A percentile compares a stretch with the other conserved stretches of the same genome.
These are phyloP conservation scores for Venturia effusa DNA, from an alignment of 2,329 filamentous ascomycete genomes.

Conservation along the genomic window DNA sequence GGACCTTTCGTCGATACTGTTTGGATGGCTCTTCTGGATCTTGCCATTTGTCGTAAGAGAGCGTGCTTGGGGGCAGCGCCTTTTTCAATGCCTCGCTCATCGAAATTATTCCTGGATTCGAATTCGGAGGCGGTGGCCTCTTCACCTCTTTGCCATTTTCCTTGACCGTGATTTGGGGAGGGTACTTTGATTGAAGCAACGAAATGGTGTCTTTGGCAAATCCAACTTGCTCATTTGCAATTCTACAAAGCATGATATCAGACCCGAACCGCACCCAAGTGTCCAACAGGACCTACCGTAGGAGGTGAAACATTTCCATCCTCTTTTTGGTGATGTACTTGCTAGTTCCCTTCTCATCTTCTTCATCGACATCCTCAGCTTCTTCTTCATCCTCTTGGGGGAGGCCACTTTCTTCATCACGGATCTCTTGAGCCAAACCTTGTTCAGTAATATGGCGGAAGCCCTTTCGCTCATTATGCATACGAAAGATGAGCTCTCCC, in stretches of 20 bases:
- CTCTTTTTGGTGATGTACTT: conserved; percentile 27
- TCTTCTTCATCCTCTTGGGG: conserved; percentile 27
- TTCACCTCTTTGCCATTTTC: background rate
- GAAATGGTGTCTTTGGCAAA: conserved; percentile 74
- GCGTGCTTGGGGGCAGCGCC: conserved; percentile 60
- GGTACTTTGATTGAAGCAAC: conserved; percentile 70
- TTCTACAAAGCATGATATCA: conserved; percentile 12
- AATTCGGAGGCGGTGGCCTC: background rate
- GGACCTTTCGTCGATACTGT: conserved; percentile 22
- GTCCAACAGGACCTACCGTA: conserved; percentile 22
- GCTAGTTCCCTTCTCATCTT: conserved; percentile 36
- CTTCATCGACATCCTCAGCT: conserved; percentile 34
- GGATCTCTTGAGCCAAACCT: conserved; percentile 58
- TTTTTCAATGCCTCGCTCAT: conserved; percentile 62
- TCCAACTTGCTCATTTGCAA: conserved; percentile 50
- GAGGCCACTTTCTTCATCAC: conserved; percentile 14
- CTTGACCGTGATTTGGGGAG: conserved; percentile 21
- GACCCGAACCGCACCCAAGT: background rate
- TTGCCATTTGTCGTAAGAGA: conserved; percentile 55
- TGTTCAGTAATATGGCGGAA: conserved; percentile 73
- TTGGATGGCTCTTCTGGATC: conserved; percentile 26
- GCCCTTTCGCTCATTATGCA: conserved; percentile 67
- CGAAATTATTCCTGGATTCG: conserved; percentile 39
- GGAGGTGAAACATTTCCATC: conserved; percentile 31
- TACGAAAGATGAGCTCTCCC: conserved; percentile 65